Percentiles rank a stretch among this genome's conserved stretches.
Conservation (phyloP, 257 asterid genomes). For the Hygrophila difformis region DNA sequence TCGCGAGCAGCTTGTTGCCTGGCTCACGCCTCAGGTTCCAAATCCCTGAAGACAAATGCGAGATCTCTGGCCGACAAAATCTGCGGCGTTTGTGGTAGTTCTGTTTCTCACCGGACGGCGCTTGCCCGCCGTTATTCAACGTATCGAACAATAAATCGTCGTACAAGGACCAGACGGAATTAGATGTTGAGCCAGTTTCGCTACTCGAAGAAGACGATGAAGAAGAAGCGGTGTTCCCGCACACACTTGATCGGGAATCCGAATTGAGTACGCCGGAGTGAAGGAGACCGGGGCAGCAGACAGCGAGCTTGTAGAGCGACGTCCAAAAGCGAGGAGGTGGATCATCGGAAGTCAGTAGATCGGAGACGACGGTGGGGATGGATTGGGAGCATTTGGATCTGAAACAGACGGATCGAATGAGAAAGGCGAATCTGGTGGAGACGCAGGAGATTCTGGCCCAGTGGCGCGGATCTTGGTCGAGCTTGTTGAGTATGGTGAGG, state of each 20-base stretch:
- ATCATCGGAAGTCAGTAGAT: conserved; percentile 34
- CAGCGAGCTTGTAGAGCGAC: conserved; percentile 73
- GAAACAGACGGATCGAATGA: conserved; percentile 57
- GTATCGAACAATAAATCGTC: background rate
- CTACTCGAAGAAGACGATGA: background rate
- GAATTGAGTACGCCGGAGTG: conserved; percentile 85
- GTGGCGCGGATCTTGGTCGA: conserved; percentile 78
- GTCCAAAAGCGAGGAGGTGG: conserved; percentile 55
- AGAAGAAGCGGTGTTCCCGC: too few species aligned
- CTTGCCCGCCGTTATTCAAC: too few species aligned
- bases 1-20: conserved; percentile 73
- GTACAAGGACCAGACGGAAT: background rate
- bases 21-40: conserved; percentile 87
- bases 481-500: conserved; percentile 67
- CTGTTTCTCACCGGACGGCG: conserved; percentile 13
- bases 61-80: conserved; percentile 29
- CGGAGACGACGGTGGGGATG: conserved; percentile 72
- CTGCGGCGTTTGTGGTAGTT: conserved; percentile 34
- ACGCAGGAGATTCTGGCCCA: conserved; percentile 88
- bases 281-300: conserved; percentile 83
- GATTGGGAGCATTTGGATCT: conserved; percentile 50
- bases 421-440: conserved; percentile 57
- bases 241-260: conserved; percentile 43
- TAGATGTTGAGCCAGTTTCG: background rate
- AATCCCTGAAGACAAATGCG: conserved; percentile 61